A percentile compares a stretch with the other conserved stretches of the same genome.
Conservation (phyloP, 495 filamentous ascomycete genomes). For the Platismatia glauca region DNA sequence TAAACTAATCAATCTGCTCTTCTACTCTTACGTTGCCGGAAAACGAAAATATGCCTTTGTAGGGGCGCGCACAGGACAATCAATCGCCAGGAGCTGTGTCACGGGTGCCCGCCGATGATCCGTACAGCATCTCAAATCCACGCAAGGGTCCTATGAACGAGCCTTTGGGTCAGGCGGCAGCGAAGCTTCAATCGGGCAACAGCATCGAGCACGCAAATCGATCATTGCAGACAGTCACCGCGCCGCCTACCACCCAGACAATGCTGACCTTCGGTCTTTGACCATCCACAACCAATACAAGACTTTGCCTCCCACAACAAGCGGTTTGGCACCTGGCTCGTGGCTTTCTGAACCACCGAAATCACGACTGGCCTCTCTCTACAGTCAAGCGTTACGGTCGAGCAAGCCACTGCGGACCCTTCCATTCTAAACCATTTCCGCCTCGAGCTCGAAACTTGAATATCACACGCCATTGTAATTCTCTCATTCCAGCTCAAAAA, state of each 20-base stretch:
- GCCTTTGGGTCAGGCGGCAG: not conserved
- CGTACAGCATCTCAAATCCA: not conserved
- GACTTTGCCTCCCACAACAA: not conserved
- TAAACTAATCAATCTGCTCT: not conserved
- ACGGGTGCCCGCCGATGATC: not conserved
- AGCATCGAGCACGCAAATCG: not conserved
- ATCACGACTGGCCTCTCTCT: not conserved
- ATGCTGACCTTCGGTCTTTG: conserved; percentile 4
- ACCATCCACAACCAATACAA: not conserved
- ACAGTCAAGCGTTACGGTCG: not conserved
- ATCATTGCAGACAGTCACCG: not conserved
- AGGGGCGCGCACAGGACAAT: not conserved
- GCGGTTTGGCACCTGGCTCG: not conserved
- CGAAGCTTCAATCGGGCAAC: not conserved
- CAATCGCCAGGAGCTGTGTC: not conserved
- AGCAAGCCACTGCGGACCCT: conserved; percentile 7
- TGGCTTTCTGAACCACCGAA: not conserved
- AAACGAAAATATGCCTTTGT: not conserved
- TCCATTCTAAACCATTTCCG: not conserved
- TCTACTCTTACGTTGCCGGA: not conserved
- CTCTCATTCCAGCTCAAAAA: conserved; percentile 7
- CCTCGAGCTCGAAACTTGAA: conserved; percentile 12
- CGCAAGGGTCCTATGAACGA: conserved; percentile 4
- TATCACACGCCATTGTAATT: conserved; percentile 1
- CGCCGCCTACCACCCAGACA: conserved; percentile 4